Percentiles rank a stretch among this genome's conserved stretches.
phyloP scores from a whole-genome alignment of 148 eudicot species.

The Nepenthes mirabilis region DNA sequence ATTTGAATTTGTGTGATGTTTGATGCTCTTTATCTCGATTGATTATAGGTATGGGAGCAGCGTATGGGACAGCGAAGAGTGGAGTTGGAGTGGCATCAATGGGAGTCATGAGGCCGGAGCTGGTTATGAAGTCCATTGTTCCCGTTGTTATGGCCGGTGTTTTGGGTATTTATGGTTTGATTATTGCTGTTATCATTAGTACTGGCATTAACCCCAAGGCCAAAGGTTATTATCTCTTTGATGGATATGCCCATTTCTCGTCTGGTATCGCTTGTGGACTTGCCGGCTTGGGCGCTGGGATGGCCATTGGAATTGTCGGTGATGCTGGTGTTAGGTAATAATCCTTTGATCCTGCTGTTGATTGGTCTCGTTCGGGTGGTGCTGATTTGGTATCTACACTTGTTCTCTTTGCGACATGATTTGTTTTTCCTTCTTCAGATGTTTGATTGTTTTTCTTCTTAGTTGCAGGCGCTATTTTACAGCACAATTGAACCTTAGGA shows the following conservation, averaged over 20 bases:
- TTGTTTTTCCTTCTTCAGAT: no score
- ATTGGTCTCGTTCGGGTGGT: neutral
- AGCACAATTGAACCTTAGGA: no score
- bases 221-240: conserved; percentile 15
- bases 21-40: neutral
- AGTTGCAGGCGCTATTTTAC: no score
- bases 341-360: neutral
- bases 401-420: no score
- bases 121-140: conserved; percentile 23
- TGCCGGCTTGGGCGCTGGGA: conserved; percentile 22
- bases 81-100: no score
- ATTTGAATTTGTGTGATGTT: neutral
- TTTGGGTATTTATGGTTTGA: conserved; percentile 19
- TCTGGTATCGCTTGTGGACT: conserved; percentile 25
- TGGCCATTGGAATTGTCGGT: conserved; percentile 23
- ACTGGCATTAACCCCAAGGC: conserved; percentile 24
- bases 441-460: no score
- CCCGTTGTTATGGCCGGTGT: conserved; percentile 28
- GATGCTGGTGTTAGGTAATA: conserved; percentile 24
- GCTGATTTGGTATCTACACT: neutral
- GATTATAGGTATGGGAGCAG: conserved; percentile 18
- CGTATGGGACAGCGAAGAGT: conserved; percentile 7
- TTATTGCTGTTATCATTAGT: conserved; percentile 20
- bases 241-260: conserved; percentile 24
- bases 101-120: conserved; percentile 21